phyloP scores from a whole-genome alignment of 306 rosid species.

The Pyrus pyrifolia region DNA sequence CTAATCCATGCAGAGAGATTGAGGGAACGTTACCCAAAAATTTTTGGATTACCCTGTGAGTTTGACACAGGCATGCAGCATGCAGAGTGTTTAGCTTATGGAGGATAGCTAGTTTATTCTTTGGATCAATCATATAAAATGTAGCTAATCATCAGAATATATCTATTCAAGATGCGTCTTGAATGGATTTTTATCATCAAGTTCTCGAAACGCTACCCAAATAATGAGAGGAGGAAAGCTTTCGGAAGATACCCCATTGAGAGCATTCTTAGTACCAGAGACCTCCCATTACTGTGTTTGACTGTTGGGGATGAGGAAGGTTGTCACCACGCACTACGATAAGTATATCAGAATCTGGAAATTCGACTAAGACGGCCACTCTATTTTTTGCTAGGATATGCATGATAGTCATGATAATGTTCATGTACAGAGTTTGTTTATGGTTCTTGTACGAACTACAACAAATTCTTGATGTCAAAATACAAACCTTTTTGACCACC shows the following conservation, averaged over 20 bases:
- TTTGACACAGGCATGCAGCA: too few relatives aligned
- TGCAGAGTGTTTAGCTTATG: too few relatives aligned
- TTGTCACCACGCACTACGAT: slow-evolving; percentile 65
- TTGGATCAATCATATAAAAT: too few relatives aligned
- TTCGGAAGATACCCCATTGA: slow-evolving; percentile 37
- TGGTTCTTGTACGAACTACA: neutral
- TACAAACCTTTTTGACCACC: neutral
- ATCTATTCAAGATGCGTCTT: slow-evolving; percentile 29
- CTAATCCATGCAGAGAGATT: too few relatives aligned
- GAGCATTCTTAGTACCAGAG: slow-evolving; percentile 25
- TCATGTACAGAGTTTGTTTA: neutral
- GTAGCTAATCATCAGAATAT: too few relatives aligned
- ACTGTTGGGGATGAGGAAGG: slow-evolving; percentile 78
- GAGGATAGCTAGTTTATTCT: too few relatives aligned
- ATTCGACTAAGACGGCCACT: slow-evolving; percentile 26
- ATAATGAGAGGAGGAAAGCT: slow-evolving; percentile 51
- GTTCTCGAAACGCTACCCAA: slow-evolving; percentile 11
- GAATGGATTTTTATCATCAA: slow-evolving; percentile 21
- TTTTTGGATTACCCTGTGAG: too few relatives aligned
- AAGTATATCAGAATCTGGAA: slow-evolving; percentile 62
- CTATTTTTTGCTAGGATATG: neutral
- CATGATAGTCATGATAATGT: neutral
- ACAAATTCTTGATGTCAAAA: neutral
- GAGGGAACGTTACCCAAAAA: too few relatives aligned
- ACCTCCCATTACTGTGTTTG: slow-evolving; percentile 62